Evolutionary conservation across 768 basidiomycete species (phyloP), one percentile per base, ranked within the genome.

Genomic region (Boletellus ananiceps): DNA sequence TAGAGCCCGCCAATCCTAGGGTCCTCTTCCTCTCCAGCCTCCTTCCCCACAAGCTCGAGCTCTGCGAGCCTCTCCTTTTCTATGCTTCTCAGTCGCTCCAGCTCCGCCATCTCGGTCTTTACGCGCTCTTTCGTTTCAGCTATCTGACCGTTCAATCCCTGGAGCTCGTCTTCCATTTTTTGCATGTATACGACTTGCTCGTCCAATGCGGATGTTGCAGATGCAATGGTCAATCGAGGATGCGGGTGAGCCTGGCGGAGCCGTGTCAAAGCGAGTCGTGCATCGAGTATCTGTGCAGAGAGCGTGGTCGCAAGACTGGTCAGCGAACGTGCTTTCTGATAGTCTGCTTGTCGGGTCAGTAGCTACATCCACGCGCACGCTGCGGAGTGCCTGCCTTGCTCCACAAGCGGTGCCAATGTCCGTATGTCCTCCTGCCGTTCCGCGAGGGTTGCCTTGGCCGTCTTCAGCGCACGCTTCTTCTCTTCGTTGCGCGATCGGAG

Each of bases 181-280:
- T 91, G 85, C 82, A 94, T 88, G 62, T 88, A 80, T 8, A 71
- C 75, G n/a, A 87, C 81, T 56, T 94, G 91, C 11, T 78, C 78
- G 9, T 83, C 81, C 2, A 92, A 80, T 46, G 83, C 81, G 53
- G 84, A 75, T 41, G 83, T 82, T 0, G 93, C 93, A 40, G 83
- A 73, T 3, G 81, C 67, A 31, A 90, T 78, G 0, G 93, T 95
- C 31, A 93, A 69, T 9, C 92, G 80, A 39, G 92, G 85, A 16
- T 83, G 79, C 0, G 89, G 87, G 57, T 94, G 82, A 2, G 84
- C 79, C 56, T 92, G 86, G 16, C 88, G 82, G 15, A 94, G 80
- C 2, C 92, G 81, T 7, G 85, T 84, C 33, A 94, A 74, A 1
- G 85, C 79, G 4, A 93, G 78, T 32, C 88, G 84, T 32, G 90